phyloP scores from a whole-genome alignment of 306 rosid species.

The Trifolium pratense region DNA sequence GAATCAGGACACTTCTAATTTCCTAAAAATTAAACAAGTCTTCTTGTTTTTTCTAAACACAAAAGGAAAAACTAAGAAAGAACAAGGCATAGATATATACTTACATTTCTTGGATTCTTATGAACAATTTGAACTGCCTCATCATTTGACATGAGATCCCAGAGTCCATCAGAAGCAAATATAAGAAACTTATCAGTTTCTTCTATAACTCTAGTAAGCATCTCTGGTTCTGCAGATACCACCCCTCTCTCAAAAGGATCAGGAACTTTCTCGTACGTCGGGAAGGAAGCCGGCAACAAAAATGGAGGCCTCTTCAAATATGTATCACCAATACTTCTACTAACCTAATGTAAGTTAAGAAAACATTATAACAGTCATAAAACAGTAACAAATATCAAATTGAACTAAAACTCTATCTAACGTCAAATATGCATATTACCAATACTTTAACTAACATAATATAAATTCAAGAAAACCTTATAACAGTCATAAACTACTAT shows the following conservation, averaged over 20 bases:
- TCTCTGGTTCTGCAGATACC: conserved; percentile 7
- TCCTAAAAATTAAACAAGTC: no score
- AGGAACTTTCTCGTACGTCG: neutral
- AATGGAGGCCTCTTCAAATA: neutral
- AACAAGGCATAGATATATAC: neutral
- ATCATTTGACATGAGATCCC: neutral
- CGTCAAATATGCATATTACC: conserved; percentile 11
- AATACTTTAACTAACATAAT: neutral
- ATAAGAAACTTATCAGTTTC: neutral
- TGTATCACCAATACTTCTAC: conserved; percentile 15
- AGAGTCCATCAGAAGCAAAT: conserved; percentile 18
- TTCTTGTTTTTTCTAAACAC: no score
- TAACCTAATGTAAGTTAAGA: neutral
- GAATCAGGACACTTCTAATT: no score
- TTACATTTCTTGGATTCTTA: neutral
- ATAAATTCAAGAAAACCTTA: neutral
- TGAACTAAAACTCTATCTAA: neutral
- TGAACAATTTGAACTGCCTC: neutral
- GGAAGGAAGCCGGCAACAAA: neutral
- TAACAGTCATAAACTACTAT: neutral
- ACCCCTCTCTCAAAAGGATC: neutral
- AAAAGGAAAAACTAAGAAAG: neutral
- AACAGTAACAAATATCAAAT: neutral
- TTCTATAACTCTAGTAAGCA: neutral
- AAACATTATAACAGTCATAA: neutral